These are phyloP conservation scores for Rhodotorula sp. DNA, from an alignment of 1,284 basidiomycete genomes.

Conservation along the genomic window DNA sequence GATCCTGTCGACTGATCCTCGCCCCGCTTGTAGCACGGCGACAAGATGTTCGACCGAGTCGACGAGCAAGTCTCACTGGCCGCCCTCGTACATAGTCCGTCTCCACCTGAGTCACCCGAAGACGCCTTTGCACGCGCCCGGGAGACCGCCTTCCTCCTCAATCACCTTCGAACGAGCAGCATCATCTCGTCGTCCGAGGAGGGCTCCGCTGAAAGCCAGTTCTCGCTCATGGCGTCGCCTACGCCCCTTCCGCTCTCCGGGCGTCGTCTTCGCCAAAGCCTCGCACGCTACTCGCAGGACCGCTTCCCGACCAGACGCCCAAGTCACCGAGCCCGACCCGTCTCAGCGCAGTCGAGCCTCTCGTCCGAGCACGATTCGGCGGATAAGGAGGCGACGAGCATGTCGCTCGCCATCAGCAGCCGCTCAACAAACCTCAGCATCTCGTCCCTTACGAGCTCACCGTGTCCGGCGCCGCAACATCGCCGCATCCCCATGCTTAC, in stretches of 20 bases:
- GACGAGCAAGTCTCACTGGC: constrained; percentile 24
- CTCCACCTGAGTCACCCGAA: constrained; percentile 14
- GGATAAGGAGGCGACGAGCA: constrained; percentile 2
- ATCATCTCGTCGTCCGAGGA: constrained; percentile 13
- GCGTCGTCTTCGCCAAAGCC: constrained; percentile 7
- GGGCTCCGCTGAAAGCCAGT: constrained; percentile 18
- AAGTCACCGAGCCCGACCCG: constrained; percentile 2
- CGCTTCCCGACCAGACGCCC: neutral
- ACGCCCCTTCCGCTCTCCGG: constrained; percentile 8
- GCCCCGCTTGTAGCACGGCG: constrained; percentile 21
- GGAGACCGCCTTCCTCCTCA: neutral
- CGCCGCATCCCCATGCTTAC: constrained; percentile 37
- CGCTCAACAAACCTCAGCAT: constrained; percentile 37
- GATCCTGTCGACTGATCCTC: neutral
- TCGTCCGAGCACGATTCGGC: constrained; percentile 6
- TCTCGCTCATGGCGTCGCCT: constrained; percentile 23
- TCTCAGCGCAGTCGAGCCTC: constrained; percentile 3
- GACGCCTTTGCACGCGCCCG: neutral
- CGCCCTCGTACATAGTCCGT: constrained; percentile 20
- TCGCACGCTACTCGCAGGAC: constrained; percentile 36
- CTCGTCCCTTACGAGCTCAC: constrained; percentile 29
- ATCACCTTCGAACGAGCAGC: constrained; percentile 17
- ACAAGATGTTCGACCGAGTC: constrained; percentile 33
- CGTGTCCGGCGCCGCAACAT: constrained; percentile 25
- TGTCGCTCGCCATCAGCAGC: constrained; percentile 15